Base-by-base conservation (phyloP, 2,329 filamentous ascomycete species). In the Verticillium nonalfalfae region DNA sequence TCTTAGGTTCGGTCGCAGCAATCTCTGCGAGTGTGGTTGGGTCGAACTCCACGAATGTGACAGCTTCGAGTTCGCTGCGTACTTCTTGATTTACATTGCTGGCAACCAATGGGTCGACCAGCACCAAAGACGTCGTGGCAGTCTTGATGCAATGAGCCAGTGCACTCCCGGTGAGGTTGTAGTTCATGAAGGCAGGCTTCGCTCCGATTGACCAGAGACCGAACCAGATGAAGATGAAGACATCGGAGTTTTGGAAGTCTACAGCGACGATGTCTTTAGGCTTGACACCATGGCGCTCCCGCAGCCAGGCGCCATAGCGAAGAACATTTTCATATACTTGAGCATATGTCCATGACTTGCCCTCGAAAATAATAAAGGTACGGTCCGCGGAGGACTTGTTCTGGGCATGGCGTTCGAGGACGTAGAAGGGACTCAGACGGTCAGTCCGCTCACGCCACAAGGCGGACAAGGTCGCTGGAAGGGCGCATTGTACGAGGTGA, bases 121-220 rank as follows among this genome's bases (percentile, higher is more conserved):
- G 72, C 61, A 93, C 77, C 2, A 96, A 70, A 10, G 82, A 82
- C 0, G 90, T 80, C 0, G 83, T 86, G 1, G 90, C 89, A 1
- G 86, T 85, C 65, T 81, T 83, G 55, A 96, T 79, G 66, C 90
- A 94, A 74, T 97, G 92, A 3, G 84, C 73, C 64, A 97, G 78
- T 0, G 91, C 81, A 34, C 88, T 85, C 13, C 87, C 88, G 0
- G 83, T 81, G 57, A 96, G 77, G 71, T 95, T 95, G 75, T 93
- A 94, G 75, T 97, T 97, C 76, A 96, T 89, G 68, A 95, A 91
- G 0, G 92, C 92, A 0, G 92, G 91, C 61, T 87, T 87, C 0
- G 90, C 92, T 11, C 93, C 93, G 62, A 96, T 86, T 35, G 88
- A 86, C 91, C 91, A 96, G 36, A 96, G 75, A 0, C 88, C 92